Percentiles rank a stretch among this genome's conserved stretches.
phyloP scores from a whole-genome alignment of 2,329 filamentous ascomycete species.

The Aureobasidium sp. region DNA sequence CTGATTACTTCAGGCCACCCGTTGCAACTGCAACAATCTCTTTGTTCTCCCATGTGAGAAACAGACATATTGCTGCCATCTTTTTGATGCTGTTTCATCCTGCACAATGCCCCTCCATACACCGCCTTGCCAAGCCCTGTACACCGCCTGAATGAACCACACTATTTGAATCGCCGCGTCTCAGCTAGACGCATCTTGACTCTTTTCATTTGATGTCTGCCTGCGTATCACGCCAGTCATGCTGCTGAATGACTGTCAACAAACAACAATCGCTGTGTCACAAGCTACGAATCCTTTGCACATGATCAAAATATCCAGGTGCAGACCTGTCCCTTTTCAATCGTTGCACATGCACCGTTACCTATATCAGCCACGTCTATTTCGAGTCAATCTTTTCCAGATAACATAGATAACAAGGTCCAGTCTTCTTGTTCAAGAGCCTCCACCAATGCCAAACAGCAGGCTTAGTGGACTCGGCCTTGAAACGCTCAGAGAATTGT shows the following conservation, averaged over 20 bases:
- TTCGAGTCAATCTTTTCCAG: background rate
- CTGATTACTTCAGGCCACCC: background rate
- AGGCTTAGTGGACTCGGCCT: background rate
- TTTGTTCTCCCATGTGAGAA: background rate
- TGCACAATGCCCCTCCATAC: background rate
- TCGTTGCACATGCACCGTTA: background rate
- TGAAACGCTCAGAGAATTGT: background rate
- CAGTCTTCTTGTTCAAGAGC: background rate
- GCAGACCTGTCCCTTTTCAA: background rate
- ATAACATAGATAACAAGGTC: background rate
- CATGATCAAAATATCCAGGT: background rate
- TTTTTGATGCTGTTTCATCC: background rate
- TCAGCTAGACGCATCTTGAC: background rate
- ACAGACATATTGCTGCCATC: background rate
- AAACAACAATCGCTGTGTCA: background rate
- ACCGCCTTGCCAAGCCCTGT: constrained; percentile 2
- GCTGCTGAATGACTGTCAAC: background rate
- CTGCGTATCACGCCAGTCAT: background rate
- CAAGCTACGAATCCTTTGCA: background rate
- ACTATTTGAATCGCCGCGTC: background rate
- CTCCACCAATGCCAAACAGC: background rate
- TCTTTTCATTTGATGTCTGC: background rate
- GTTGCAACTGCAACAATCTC: background rate
- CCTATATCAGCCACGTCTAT: background rate
- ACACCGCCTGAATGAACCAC: background rate